A percentile compares a stretch with the other conserved stretches of the same genome.
phyloP scores from a whole-genome alignment of 2,329 filamentous ascomycete species.

The Ophiostoma fasciatum region DNA sequence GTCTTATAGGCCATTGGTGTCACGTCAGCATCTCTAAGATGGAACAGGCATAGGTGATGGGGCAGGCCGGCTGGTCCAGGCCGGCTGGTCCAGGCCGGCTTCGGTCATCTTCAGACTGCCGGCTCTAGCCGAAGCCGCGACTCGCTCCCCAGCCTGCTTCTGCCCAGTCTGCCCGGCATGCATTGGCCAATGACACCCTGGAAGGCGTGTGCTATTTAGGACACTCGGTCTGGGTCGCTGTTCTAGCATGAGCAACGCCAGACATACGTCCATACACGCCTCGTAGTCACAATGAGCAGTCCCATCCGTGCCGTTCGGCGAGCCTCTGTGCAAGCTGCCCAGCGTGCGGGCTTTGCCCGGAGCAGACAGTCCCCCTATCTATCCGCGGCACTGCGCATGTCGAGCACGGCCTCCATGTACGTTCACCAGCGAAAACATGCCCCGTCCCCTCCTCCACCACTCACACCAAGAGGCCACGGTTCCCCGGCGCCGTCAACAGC shows the following conservation, averaged over 20 bases:
- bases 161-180: no score
- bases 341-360: neutral
- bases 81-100: neutral
- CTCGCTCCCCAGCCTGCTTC: neutral
- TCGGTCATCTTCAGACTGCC: neutral
- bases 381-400: neutral
- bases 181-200: no score
- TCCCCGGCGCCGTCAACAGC: neutral
- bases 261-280: no score
- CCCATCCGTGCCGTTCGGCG: no score
- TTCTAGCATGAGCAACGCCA: no score
- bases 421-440: no score
- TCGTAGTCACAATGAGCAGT: no score
- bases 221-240: no score
- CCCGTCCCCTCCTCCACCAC: no score
- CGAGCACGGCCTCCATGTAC: neutral
- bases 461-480: neutral
- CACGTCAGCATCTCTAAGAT: neutral
- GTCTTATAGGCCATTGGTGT: no score
- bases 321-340: no score
- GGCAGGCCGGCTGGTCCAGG: no score
- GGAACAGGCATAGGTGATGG: neutral
- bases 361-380: neutral
- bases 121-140: neutral
- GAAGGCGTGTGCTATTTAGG: neutral